These are phyloP conservation scores for Aspergillus ustus DNA, from an alignment of 2,329 filamentous ascomycete species.

Conservation along the genomic window DNA sequence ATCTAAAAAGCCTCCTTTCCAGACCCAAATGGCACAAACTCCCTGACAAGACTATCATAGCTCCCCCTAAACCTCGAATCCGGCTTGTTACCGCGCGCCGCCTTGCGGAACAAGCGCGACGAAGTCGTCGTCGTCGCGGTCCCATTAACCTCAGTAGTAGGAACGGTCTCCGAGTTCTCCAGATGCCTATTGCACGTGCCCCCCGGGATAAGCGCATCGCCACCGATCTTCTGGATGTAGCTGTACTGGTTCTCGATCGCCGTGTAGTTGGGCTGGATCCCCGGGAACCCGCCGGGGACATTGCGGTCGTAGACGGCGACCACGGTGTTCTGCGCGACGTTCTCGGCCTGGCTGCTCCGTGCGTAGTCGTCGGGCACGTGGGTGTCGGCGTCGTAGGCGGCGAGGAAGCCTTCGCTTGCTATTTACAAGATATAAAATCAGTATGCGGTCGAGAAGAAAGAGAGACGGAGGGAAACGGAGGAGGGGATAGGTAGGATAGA, in stretches of 20 bases:
- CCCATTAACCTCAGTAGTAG: background rate
- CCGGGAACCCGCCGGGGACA: constrained; percentile 10
- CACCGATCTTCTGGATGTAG: constrained; percentile 1
- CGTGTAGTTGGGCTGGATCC: background rate
- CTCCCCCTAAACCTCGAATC: background rate
- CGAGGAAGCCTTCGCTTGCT: constrained; percentile 13
- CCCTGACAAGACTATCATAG: background rate
- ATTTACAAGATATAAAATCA: too few relatives aligned
- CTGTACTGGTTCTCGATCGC: constrained; percentile 10
- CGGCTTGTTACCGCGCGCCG: background rate
- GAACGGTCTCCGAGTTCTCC: constrained; percentile 12
- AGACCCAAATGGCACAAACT: constrained; percentile 5
- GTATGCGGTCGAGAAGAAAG: background rate
- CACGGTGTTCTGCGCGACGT: constrained; percentile 18
- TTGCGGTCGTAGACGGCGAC: constrained; percentile 13
- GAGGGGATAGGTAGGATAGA: too few relatives aligned
- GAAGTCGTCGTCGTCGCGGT: too few relatives aligned
- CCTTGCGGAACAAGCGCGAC: background rate
- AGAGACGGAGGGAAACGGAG: too few relatives aligned
- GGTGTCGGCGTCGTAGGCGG: constrained; percentile 9
- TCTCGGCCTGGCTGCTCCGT: constrained; percentile 12
- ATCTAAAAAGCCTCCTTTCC: constrained; percentile 1
- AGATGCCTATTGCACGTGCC: constrained; percentile 13
- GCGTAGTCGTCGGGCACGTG: constrained; percentile 18
- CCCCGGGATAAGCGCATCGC: constrained; percentile 6